phyloP scores from a whole-genome alignment of 2,329 filamentous ascomycete genomes.

The Penicillium sp. region DNA sequence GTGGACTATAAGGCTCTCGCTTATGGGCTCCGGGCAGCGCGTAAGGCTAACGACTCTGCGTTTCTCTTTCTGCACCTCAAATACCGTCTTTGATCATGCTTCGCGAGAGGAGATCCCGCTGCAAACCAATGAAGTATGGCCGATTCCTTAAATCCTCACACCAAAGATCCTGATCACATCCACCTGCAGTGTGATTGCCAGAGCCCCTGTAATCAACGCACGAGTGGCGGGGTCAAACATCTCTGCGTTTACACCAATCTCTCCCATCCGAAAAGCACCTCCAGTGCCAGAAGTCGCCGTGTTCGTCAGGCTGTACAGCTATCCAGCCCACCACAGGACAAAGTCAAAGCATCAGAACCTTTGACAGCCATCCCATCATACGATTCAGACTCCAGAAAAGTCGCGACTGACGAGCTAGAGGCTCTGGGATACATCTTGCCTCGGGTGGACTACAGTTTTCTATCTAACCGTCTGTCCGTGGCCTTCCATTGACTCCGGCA shows the following conservation, averaged over 20 bases:
- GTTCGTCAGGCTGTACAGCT: not conserved
- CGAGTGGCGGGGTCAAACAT: constrained; percentile 13
- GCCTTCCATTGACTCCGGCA: not conserved
- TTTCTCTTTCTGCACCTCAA: too few relatives aligned
- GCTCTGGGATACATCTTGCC: constrained; percentile 3
- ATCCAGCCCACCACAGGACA: constrained; percentile 6
- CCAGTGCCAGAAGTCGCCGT: constrained; percentile 3
- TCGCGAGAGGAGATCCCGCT: constrained; percentile 12
- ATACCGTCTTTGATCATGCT: too few relatives aligned
- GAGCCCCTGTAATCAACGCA: constrained; percentile 20
- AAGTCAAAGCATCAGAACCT: constrained; percentile 6
- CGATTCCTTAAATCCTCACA: too few relatives aligned
- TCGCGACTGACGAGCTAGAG: constrained; percentile 4
- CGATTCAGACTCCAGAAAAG: constrained; percentile 13
- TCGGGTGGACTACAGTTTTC: too few relatives aligned
- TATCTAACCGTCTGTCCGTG: too few relatives aligned
- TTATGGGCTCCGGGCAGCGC: too few relatives aligned
- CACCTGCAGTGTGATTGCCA: constrained; percentile 17
- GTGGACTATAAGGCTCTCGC: too few relatives aligned
- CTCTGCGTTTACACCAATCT: constrained; percentile 15
- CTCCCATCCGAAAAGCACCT: not conserved
- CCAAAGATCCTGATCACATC: too few relatives aligned
- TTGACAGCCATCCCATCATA: constrained; percentile 12
- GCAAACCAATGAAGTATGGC: constrained; percentile 19
- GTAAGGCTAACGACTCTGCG: too few relatives aligned